Conservation (phyloP, 1,284 basidiomycete genomes). For the Chalciporus sp. region DNA sequence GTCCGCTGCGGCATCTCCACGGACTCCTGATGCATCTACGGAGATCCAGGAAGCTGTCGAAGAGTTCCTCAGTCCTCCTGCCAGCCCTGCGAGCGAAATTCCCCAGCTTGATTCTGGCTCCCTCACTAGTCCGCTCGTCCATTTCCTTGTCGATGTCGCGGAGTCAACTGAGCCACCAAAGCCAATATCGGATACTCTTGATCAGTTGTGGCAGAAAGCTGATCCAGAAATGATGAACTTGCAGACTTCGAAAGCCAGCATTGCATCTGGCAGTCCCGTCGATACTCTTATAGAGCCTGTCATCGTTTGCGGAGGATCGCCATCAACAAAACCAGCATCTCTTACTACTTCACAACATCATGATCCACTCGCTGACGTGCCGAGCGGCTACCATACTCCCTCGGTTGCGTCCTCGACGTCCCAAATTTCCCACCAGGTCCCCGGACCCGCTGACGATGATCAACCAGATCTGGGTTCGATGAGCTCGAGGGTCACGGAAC, state of each 20-base stretch:
- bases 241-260: not conserved
- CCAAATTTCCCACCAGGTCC: not conserved
- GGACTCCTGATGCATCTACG: not conserved
- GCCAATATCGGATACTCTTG: constrained; percentile 18
- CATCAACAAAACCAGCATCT: not conserved
- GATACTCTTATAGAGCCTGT: not conserved
- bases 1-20: not conserved
- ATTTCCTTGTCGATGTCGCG: constrained; percentile 12
- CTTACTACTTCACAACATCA: constrained; percentile 1
- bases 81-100: constrained; percentile 18
- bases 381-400: constrained; percentile 19
- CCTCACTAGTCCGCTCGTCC: not conserved
- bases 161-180: constrained; percentile 3
- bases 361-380: constrained; percentile 15
- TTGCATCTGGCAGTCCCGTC: not conserved
- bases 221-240: constrained; percentile 31
- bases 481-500: not conserved
- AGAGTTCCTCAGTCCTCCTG: constrained; percentile 32
- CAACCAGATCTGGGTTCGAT: not conserved
- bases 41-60: constrained; percentile 15
- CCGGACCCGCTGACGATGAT: not conserved
- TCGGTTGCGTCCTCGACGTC: constrained; percentile 8
- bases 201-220: constrained; percentile 31
- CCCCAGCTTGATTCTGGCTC: not conserved
- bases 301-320: not conserved